These are phyloP conservation scores for Schizosaccharomyces japonicus DNA, from an alignment of 805 yeast species.

Conservation along the genomic window DNA sequence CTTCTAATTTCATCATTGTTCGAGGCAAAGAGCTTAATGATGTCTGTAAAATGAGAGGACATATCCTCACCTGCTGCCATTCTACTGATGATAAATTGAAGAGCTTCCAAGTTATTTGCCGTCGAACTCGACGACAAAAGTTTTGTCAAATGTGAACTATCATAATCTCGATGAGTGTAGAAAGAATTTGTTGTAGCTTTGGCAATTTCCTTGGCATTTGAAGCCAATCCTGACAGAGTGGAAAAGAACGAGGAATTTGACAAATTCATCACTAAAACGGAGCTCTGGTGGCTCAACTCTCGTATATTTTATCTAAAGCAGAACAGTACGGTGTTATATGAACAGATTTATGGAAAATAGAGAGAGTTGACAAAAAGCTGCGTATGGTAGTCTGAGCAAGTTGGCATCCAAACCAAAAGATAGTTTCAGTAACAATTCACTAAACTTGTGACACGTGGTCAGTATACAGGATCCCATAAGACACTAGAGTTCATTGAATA, in stretches of 20 bases:
- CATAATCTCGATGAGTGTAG: neutral
- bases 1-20: conserved; percentile 38
- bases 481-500: too few species aligned
- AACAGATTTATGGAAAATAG: too few species aligned
- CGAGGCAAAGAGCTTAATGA: conserved; percentile 67
- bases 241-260: neutral
- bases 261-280: too few species aligned
- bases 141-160: neutral
- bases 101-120: neutral
- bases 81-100: neutral
- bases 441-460: too few species aligned
- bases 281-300: too few species aligned
- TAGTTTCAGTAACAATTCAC: too few species aligned
- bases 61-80: conserved; percentile 21
- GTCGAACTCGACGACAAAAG: neutral
- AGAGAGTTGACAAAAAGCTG: too few species aligned
- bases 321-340: too few species aligned
- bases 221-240: neutral
- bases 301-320: too few species aligned
- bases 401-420: too few species aligned
- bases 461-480: too few species aligned
- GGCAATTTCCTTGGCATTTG: conserved; percentile 3
- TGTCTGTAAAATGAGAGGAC: conserved; percentile 47
- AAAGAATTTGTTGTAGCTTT: neutral
- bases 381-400: too few species aligned